Base-by-base conservation (phyloP, 306 rosid species). In the Styphnolobium japonicum region DNA sequence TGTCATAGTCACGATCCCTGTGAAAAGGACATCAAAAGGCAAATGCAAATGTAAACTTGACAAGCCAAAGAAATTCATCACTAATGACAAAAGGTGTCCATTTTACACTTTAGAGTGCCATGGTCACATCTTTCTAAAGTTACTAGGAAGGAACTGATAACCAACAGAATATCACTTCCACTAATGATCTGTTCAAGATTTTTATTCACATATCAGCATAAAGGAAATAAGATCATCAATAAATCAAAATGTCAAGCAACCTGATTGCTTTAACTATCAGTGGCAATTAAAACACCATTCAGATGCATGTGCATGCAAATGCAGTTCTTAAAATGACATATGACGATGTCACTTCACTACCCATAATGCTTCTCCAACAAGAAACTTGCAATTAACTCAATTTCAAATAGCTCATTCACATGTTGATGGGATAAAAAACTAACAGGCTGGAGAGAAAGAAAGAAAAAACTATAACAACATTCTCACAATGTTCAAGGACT, bases 1-100 rank as follows among this genome's bases (percentile, higher is more conserved):
- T 88, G 49, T 88, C 97, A 84, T 95, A 91, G 75, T 95, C 98
- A 22, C 92, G 91, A 77, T 92, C 98, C 92, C 98, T 92, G 71
- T 19, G 9, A 81, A 78, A 82, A 63, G 49, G 42, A 70, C 69
- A 84, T 31, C 2, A 68, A 64, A 49, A 64, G 5, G 18, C 5
- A 66, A 65, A 71, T 14, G 39, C 25, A 45, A 77, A 27, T 56
- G 43, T 74, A 34, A 79, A 18, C 27, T 71, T 60, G n/a, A 67
- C 5, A 61, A 40, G 43, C 7, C 19, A 52, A 8, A 25, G 16
- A 58, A 48, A 42, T 2, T 36, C 15, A 33, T 42, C 62, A 16
- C 63, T 14, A 80, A 48, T 11, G 48, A 64, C 31, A 56, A 48
- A 52, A 22, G 23, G 5, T 36, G 39, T 40, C 77, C n/a, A 69